phyloP scores from a whole-genome alignment of 2,329 filamentous ascomycete species.

The Dactylonectria macrodidyma region DNA sequence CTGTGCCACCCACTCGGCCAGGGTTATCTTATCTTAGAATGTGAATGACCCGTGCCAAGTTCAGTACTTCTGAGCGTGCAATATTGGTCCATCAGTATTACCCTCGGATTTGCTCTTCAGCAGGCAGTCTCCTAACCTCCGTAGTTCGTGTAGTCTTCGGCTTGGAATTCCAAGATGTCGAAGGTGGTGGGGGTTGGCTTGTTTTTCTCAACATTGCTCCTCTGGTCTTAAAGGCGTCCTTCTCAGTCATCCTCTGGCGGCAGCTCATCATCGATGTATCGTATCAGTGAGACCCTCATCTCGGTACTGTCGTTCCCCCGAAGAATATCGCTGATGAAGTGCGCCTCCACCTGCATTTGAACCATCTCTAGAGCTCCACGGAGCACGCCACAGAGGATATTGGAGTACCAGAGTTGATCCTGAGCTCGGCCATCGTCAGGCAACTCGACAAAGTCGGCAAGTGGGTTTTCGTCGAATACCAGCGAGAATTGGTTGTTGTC shows the following conservation, averaged over 20 bases:
- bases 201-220: slow-evolving; percentile 14
- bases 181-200: neutral
- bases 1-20: slow-evolving; percentile 10
- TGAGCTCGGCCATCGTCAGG: slow-evolving; percentile 96
- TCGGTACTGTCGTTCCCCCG: slow-evolving; percentile 96
- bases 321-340: slow-evolving; percentile 94
- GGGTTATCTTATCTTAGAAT: slow-evolving; percentile 6
- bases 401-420: slow-evolving; percentile 98
- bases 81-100: slow-evolving; percentile 6
- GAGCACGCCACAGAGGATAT: slow-evolving; percentile 94
- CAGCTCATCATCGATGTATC: slow-evolving; percentile 98
- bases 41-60: neutral
- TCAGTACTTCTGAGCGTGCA: slow-evolving; percentile 8
- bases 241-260: slow-evolving; percentile 92
- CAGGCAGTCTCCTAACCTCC: neutral
- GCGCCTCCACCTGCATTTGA: slow-evolving; percentile 98
- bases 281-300: slow-evolving; percentile 92
- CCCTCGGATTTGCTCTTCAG: neutral
- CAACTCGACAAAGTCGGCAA: slow-evolving; percentile 97
- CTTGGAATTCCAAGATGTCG: neutral
- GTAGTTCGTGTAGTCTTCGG: neutral
- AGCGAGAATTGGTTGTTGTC: slow-evolving; percentile 98
- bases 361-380: slow-evolving; percentile 97
- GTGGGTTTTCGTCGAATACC: slow-evolving; percentile 95
- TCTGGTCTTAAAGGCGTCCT: neutral